Evolutionary conservation across 306 rosid species (phyloP).

Genomic region (Astragalus glycyphyllos): DNA sequence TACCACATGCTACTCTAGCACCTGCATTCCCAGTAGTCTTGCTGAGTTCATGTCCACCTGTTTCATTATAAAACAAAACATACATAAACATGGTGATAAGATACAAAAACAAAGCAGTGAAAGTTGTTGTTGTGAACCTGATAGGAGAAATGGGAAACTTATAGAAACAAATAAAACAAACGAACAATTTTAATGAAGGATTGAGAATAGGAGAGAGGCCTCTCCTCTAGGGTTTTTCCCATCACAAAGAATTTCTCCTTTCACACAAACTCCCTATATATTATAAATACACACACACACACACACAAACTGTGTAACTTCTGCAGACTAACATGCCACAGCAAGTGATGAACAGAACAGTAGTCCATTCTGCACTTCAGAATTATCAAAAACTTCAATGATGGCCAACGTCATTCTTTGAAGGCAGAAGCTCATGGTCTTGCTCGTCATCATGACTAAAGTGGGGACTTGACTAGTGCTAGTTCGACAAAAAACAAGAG

Average conservation of each 20-base stretch:
- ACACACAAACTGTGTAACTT: no score
- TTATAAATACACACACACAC: no score
- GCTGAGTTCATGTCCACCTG: conserved; percentile 89
- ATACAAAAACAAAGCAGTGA: background rate
- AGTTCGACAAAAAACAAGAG: no score
- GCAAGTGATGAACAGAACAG: conserved; percentile 24
- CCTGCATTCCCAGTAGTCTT: conserved; percentile 91
- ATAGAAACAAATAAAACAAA: background rate
- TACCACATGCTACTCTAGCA: conserved; percentile 87
- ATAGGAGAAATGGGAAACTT: background rate
- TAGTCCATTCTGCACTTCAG: background rate
- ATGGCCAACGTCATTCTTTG: no score
- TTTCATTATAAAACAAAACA: conserved; percentile 17
- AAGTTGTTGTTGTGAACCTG: background rate
- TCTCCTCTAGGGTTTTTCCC: no score
- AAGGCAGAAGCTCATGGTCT: no score
- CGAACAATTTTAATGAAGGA: background rate
- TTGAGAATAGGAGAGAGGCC: background rate
- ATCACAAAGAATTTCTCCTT: no score
- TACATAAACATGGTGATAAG: background rate
- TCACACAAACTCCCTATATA: no score
- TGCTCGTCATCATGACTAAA: no score
- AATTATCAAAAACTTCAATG: background rate
- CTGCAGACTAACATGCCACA: conserved; percentile 13
- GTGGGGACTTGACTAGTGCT: no score